Base-by-base conservation (phyloP, 2,329 filamentous ascomycete genomes). In the Phyllosticta citrichinensis region DNA sequence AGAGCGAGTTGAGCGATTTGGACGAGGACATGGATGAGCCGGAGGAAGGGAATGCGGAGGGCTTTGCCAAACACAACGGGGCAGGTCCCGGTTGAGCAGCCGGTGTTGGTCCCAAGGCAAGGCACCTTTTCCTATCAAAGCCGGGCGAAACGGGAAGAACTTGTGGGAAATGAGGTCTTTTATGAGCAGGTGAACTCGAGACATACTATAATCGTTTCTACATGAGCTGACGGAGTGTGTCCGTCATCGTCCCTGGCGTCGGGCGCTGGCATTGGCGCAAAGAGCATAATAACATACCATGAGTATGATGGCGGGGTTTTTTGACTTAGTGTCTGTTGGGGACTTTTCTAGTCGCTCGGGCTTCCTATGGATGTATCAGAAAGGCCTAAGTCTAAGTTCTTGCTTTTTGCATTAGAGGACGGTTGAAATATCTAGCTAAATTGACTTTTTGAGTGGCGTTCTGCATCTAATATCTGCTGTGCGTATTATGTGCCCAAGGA, bases 1-100 rank as follows among this genome's bases (percentile, higher is more conserved):
- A 82, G 64, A 81, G 78, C 63, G 80, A 83, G 68, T 69, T 83
- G 2, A 81, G 78, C 61, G 80, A 82, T 66, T 70, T 81, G 12
- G 78, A 79, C 58, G 77, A 79, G 47, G 69, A 67, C 1, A 72
- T 74, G 50, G 72, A 72, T 53, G 71, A 71, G 52, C 69, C 71
- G 0, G 67, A 69, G 14, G 40, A 47, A 8, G 58, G 52, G 19
- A 54, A 60, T 22, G 30, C 55, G 58, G 58, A 47, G 40, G 14
- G 40, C 12, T 22, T 55, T 72, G 52, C 22, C 11, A 54, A 54
- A n/a, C 5, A 54, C 19, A 14, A 54, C 19, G 22, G 5, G 12
- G 52, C 52, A 25, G 19, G 22, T 54, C 14, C 22, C 22, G 19
- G 27, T 10, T 25, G 22, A 54, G 17, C 12, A 54, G 17, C 12